Conservation (phyloP, 2,329 filamentous ascomycete genomes). For the Exophiala alcalophila region DNA sequence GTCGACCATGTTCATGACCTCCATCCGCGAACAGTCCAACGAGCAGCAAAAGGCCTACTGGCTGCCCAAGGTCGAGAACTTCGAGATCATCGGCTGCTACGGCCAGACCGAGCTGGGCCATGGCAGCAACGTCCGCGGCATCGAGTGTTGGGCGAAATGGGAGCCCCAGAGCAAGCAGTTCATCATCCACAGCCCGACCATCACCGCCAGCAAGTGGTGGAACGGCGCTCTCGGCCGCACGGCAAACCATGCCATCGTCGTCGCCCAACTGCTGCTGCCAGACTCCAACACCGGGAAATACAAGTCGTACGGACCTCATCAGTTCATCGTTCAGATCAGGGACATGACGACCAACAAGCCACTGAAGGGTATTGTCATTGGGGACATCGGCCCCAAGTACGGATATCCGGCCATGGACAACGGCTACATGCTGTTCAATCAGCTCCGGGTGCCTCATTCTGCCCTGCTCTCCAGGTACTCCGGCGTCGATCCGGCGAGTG, state of each 20-base stretch:
- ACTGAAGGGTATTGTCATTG: conserved; percentile 49
- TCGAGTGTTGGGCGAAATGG: conserved; percentile 51
- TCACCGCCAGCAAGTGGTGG: conserved; percentile 57
- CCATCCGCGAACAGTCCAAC: conserved; percentile 50
- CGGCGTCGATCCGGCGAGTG: conserved; percentile 46
- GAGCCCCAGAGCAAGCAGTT: conserved; percentile 47
- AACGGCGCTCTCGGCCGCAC: conserved; percentile 53
- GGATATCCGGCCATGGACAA: conserved; percentile 55
- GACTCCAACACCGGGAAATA: conserved; percentile 35
- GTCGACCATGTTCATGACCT: conserved; percentile 51
- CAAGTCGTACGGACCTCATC: conserved; percentile 50
- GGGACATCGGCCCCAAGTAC: conserved; percentile 57
- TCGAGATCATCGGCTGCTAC: conserved; percentile 53
- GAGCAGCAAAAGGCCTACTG: conserved; percentile 49
- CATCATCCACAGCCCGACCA: conserved; percentile 50
- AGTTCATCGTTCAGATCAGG: conserved; percentile 53
- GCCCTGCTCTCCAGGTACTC: conserved; percentile 52
- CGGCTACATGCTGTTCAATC: conserved; percentile 53
- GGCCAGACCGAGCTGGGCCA: conserved; percentile 54
- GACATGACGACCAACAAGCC: conserved; percentile 49
- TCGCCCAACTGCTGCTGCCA: conserved; percentile 51
- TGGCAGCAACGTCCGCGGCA: conserved; percentile 51
- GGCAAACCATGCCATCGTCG: conserved; percentile 56
- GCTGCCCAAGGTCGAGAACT: conserved; percentile 49
- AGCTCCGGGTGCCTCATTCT: conserved; percentile 47